Evolutionary conservation across 352 stramenopile genomes (phyloP).

Genomic region (Peronospora tabacina): DNA sequence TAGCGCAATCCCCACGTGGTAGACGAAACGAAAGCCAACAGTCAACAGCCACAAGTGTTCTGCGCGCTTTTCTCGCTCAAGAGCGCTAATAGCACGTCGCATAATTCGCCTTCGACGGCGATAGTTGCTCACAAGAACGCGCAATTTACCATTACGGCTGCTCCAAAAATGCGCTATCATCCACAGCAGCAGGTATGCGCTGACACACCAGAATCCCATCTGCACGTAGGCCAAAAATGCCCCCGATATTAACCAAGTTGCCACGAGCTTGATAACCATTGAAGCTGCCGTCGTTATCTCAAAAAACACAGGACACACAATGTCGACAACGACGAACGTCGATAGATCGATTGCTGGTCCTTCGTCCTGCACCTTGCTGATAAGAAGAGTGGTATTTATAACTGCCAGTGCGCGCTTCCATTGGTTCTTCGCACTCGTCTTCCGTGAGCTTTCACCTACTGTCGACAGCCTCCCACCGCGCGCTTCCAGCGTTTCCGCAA

Average conservation of each 20-base stretch:
- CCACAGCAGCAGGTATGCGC: conserved; percentile 57
- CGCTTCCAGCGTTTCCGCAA: conserved; percentile 16
- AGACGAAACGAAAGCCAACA: conserved; percentile 65
- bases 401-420: conserved; percentile 50
- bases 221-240: conserved; percentile 66
- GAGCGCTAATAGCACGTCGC: conserved; percentile 36
- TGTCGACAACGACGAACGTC: conserved; percentile 67
- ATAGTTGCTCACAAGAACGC: conserved; percentile 67
- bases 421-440: conserved; percentile 28
- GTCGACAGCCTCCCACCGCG: conserved; percentile 10
- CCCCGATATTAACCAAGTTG: conserved; percentile 48
- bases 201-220: conserved; percentile 55
- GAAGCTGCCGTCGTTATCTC: conserved; percentile 45
- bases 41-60: conserved; percentile 68
- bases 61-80: conserved; percentile 55
- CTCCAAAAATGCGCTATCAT: conserved; percentile 75
- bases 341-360: conserved; percentile 57
- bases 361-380: conserved; percentile 50
- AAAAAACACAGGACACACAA: conserved; percentile 68
- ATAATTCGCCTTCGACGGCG: conserved; percentile 49
- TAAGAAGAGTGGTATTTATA: conserved; percentile 49
- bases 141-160: conserved; percentile 72
- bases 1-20: conserved; percentile 42
- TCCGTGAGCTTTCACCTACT: conserved; percentile 6
- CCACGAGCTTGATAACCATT: conserved; percentile 45